Conservation (phyloP, 1,139 yeast genomes). For the Nematodospora anomalae region DNA sequence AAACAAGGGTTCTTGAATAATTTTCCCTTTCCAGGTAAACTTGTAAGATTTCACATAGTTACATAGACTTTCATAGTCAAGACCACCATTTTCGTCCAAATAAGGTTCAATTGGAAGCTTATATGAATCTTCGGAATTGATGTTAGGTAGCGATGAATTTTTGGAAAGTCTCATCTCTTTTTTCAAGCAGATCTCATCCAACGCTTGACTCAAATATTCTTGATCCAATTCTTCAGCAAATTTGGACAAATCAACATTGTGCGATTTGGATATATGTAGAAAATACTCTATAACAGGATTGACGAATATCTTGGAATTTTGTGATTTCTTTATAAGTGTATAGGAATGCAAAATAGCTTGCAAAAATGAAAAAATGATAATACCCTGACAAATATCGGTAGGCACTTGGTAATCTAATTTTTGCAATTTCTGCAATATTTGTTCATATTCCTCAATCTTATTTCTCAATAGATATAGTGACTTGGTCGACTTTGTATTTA, state of each 20-base stretch:
- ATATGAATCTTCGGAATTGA: background rate
- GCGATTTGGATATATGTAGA: conserved; percentile 2
- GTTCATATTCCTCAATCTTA: conserved; percentile 7
- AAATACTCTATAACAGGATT: conserved; percentile 12
- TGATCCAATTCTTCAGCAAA: conserved; percentile 3
- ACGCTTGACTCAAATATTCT: conserved; percentile 3
- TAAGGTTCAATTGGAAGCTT: conserved; percentile 17
- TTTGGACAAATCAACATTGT: conserved; percentile 3
- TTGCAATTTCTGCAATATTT: background rate
- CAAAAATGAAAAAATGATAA: conserved; percentile 3
- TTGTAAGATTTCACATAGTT: conserved; percentile 19
- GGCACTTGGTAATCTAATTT: background rate
- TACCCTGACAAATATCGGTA: background rate
- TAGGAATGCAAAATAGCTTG: conserved; percentile 11
- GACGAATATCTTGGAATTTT: conserved; percentile 2
- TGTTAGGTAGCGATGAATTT: background rate
- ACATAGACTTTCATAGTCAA: conserved; percentile 23
- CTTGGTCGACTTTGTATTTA: conserved; percentile 1
- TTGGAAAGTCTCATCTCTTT: conserved; percentile 3
- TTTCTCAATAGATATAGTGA: conserved; percentile 5
- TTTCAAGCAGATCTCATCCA: conserved; percentile 10
- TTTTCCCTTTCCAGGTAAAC: conserved; percentile 11
- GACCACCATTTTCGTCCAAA: conserved; percentile 20
- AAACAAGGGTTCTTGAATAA: conserved; percentile 5
- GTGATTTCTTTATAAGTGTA: conserved; percentile 2